phyloP scores from a whole-genome alignment of 352 stramenopile genomes.

The Pythium oligandrum region DNA sequence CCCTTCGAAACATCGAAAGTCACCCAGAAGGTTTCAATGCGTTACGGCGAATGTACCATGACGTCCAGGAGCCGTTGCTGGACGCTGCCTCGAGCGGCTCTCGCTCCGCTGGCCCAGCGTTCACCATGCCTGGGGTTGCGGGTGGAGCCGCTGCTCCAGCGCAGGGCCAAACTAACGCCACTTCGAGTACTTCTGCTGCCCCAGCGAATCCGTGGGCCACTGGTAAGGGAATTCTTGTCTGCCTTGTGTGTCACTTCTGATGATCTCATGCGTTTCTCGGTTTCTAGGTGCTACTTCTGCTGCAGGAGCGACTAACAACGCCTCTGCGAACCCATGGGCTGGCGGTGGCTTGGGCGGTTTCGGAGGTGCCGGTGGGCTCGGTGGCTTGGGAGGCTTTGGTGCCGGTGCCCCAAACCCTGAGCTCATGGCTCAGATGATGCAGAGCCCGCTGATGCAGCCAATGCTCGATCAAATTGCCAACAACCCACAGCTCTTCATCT shows the following conservation, averaged over 20 bases:
- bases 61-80: conserved; percentile 95
- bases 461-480: conserved; percentile 78
- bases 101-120: conserved; percentile 47
- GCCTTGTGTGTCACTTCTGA: background rate
- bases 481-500: conserved; percentile 76
- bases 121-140: conserved; percentile 81
- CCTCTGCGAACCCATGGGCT: conserved; percentile 52
- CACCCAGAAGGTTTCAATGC: conserved; percentile 97
- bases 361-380: conserved; percentile 8
- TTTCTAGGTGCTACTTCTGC: background rate
- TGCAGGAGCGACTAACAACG: no score
- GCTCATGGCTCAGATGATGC: conserved; percentile 81
- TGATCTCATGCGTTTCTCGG: conserved; percentile 1
- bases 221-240: background rate
- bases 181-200: conserved; percentile 16
- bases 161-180: conserved; percentile 16
- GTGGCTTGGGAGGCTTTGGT: conserved; percentile 13
- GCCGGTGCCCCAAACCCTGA: conserved; percentile 44
- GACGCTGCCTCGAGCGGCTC: conserved; percentile 75
- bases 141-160: conserved; percentile 31
- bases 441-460: conserved; percentile 84
- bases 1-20: conserved; percentile 96
- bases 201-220: conserved; percentile 59
- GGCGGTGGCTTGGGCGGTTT: conserved; percentile 19
- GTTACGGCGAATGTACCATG: conserved; percentile 91